A percentile compares a stretch with the other conserved stretches of the same genome.
phyloP scores from a whole-genome alignment of 1,139 yeast species.

The Debaryomyces sp. region DNA sequence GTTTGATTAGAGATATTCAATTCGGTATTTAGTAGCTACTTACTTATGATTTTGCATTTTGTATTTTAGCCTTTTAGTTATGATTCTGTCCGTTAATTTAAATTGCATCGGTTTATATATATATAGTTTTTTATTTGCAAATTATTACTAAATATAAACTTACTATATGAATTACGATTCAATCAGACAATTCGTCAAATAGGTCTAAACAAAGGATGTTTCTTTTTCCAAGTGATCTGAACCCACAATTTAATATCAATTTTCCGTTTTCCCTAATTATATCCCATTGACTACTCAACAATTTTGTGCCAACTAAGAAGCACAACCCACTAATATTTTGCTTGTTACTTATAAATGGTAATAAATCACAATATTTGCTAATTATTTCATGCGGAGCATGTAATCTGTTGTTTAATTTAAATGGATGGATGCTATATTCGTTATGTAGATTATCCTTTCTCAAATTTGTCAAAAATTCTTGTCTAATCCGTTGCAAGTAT shows the following conservation, averaged over 20 bases:
- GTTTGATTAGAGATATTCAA: conserved; percentile 43
- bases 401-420: conserved; percentile 28
- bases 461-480: conserved; percentile 26
- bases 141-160: conserved; percentile 3
- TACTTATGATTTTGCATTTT: conserved; percentile 9
- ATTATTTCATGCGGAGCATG: conserved; percentile 37
- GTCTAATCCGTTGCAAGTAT: conserved; percentile 38
- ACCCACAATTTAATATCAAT: conserved; percentile 58
- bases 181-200: conserved; percentile 32
- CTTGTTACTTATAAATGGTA: conserved; percentile 44
- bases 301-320: conserved; percentile 46
- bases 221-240: conserved; percentile 56
- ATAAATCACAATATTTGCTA: conserved; percentile 42
- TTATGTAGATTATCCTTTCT: conserved; percentile 21
- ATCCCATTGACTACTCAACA: conserved; percentile 59
- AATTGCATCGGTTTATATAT: conserved; percentile 8
- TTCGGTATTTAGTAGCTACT: background rate
- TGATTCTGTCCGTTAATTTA: conserved; percentile 6
- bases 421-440: conserved; percentile 30
- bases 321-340: conserved; percentile 60
- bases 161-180: background rate
- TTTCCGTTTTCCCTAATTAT: conserved; percentile 61
- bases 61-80: conserved; percentile 8
- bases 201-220: conserved; percentile 53
- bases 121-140: conserved; percentile 3